Evolutionary conservation across 805 yeast species (phyloP).

Genomic region (Candida multigemmis): DNA sequence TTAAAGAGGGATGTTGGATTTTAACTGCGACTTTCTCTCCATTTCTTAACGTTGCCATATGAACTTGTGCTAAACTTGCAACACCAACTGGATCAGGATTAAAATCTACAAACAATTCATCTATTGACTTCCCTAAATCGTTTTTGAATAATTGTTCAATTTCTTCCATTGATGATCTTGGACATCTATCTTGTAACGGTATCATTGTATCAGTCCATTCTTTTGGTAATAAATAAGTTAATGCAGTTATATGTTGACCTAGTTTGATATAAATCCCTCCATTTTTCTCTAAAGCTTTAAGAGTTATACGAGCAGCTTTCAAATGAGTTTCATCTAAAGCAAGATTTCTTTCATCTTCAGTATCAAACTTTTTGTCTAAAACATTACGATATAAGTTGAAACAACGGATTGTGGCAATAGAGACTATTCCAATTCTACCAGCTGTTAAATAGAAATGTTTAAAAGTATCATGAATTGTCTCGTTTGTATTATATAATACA

Average conservation of each 20-base stretch:
- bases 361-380: constrained; percentile 34
- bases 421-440: constrained; percentile 53
- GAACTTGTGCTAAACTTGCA: constrained; percentile 96
- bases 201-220: constrained; percentile 97
- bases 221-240: constrained; percentile 80
- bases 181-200: constrained; percentile 88
- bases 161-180: constrained; percentile 64
- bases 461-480: constrained; percentile 19
- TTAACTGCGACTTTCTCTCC: constrained; percentile 86
- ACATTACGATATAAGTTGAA: constrained; percentile 58
- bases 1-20: constrained; percentile 84
- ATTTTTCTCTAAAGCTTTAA: constrained; percentile 69
- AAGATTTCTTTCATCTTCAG: constrained; percentile 32
- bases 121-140: constrained; percentile 57
- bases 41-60: constrained; percentile 53
- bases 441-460: constrained; percentile 25
- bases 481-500: constrained; percentile 27
- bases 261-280: constrained; percentile 92
- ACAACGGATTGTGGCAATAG: constrained; percentile 65
- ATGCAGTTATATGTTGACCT: constrained; percentile 90
- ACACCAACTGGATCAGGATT: constrained; percentile 79
- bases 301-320: constrained; percentile 70
- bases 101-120: constrained; percentile 60
- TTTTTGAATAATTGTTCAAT: constrained; percentile 54
- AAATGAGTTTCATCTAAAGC: constrained; percentile 63